Conservation (phyloP, 225 moss, liverwort and hornwort species). For the Straminergon stramineum region DNA sequence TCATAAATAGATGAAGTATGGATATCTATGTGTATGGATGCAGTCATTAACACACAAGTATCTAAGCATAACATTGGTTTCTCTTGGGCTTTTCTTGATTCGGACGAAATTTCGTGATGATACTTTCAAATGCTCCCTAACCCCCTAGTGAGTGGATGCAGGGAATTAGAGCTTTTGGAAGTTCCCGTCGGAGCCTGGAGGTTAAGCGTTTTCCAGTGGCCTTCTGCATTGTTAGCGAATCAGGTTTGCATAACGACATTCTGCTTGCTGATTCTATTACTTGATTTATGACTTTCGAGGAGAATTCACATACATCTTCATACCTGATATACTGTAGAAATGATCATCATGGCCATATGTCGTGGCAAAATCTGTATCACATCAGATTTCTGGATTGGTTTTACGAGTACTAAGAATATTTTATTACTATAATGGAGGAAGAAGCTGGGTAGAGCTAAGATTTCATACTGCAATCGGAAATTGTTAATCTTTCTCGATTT, state of each 20-base stretch:
- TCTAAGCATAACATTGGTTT: background rate
- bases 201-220: constrained; percentile 79
- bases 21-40: background rate
- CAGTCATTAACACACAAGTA: background rate
- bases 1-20: background rate
- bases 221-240: constrained; percentile 68
- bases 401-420: background rate
- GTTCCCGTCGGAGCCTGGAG: constrained; percentile 66
- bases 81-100: background rate
- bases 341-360: background rate
- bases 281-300: background rate
- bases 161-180: constrained; percentile 45
- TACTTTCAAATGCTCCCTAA: background rate
- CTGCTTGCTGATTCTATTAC: background rate
- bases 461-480: background rate
- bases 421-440: background rate
- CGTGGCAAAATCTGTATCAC: background rate
- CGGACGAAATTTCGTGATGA: background rate
- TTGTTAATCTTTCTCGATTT: background rate
- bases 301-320: background rate
- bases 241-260: constrained; percentile 37
- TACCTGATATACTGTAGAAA: background rate
- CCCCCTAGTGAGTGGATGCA: background rate
- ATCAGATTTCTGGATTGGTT: background rate
- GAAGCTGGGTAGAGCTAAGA: background rate